Conservation (phyloP, 2,329 filamentous ascomycete genomes). For the Pseudogymnoascus sp. region DNA sequence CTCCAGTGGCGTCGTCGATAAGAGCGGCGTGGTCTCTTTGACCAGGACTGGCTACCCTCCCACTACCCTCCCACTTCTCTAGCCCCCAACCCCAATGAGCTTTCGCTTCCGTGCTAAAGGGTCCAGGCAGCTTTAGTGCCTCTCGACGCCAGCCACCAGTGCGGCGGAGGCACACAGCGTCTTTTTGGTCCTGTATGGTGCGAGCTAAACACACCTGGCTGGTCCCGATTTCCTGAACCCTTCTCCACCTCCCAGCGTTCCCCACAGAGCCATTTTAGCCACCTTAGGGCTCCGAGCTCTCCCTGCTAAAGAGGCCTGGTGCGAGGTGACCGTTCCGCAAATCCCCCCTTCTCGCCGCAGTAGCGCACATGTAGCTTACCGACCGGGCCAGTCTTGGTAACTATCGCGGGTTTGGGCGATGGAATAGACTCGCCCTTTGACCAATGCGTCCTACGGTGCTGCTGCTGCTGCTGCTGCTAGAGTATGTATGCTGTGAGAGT, state of each 20-base stretch:
- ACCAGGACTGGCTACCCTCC: not conserved
- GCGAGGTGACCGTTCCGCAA: not conserved
- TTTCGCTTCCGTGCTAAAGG: not conserved
- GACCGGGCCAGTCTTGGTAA: not conserved
- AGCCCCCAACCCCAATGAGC: not conserved
- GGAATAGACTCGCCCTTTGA: not conserved
- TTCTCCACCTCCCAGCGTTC: not conserved
- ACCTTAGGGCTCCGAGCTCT: not conserved
- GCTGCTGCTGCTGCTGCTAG: not conserved
- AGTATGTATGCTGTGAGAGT: not conserved
- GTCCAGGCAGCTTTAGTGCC: not conserved
- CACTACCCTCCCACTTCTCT: not conserved
- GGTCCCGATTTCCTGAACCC: not conserved
- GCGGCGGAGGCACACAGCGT: not conserved
- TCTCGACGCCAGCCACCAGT: not conserved
- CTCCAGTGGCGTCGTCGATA: not conserved
- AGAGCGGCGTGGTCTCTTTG: not conserved
- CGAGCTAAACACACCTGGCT: not conserved
- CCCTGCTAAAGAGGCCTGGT: not conserved
- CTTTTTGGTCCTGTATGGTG: not conserved
- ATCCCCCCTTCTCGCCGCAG: not conserved
- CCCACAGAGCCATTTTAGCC: not conserved
- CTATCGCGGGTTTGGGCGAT: not conserved
- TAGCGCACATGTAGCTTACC: not conserved
- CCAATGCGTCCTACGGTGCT: not conserved